Percentiles rank a stretch among this genome's conserved stretches.
Conservation (phyloP, 768 basidiomycete species). For the Tricholomella constricta region DNA sequence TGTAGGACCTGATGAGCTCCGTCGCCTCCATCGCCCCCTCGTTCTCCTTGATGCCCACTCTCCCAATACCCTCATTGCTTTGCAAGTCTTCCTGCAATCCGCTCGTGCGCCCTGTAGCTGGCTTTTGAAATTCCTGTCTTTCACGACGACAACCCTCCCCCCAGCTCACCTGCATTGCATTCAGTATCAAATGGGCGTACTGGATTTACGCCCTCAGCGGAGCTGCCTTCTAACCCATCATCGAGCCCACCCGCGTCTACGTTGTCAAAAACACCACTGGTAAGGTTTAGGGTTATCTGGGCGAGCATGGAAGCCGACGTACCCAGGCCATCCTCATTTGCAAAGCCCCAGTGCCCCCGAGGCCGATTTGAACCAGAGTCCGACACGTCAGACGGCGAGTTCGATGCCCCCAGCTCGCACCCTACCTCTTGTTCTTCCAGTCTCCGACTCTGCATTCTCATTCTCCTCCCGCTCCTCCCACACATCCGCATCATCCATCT, state of each 20-base stretch:
- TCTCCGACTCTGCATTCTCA: neutral
- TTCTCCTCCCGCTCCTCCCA: neutral
- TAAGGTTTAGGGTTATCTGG: slow-evolving; percentile 30
- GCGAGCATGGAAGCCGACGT: slow-evolving; percentile 6
- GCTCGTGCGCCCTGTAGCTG: slow-evolving; percentile 26
- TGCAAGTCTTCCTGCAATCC: slow-evolving; percentile 34
- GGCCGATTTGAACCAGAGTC: slow-evolving; percentile 17
- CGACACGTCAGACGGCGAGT: slow-evolving; percentile 19
- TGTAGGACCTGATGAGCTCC: slow-evolving; percentile 84
- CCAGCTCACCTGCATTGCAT: slow-evolving; percentile 34
- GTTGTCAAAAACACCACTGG: slow-evolving; percentile 29
- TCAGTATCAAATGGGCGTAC: slow-evolving; percentile 34
- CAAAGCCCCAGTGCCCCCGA: slow-evolving; percentile 2
- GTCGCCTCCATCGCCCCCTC: slow-evolving; percentile 80
- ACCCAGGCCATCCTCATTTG: neutral
- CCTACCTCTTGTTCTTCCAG: slow-evolving; percentile 42
- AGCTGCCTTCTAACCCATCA: slow-evolving; percentile 35
- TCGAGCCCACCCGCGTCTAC: slow-evolving; percentile 29
- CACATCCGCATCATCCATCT: slow-evolving; percentile 20
- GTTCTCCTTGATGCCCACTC: slow-evolving; percentile 23
- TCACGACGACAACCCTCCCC: slow-evolving; percentile 30
- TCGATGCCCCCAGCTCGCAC: slow-evolving; percentile 31
- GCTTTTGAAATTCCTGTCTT: slow-evolving; percentile 19
- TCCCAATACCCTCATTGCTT: slow-evolving; percentile 21
- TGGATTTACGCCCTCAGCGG: slow-evolving; percentile 39